Base-by-base conservation (phyloP, 805 yeast species). In the Candida bentonensis region DNA sequence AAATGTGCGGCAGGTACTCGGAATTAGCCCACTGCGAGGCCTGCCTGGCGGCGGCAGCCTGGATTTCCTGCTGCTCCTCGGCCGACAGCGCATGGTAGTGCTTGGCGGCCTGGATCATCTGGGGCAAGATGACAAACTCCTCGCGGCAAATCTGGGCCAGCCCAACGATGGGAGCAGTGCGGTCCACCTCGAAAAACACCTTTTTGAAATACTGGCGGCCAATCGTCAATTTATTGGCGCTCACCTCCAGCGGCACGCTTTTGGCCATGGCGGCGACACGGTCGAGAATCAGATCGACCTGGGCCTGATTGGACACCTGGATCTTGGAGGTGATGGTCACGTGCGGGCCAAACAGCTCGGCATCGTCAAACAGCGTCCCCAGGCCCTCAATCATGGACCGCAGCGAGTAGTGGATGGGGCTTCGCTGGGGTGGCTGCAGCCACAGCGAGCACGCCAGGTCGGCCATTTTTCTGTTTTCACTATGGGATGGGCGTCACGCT, bases 271-370 rank as follows among this genome's bases (percentile, higher is more conserved):
- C 79, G 11, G 70, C 59, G 45, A 82, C 66, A 43, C 78, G 69
- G 23, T 71, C 74, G 17, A 82, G 65, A 5, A 80, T 73, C 25
- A 69, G 66, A 48, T 73, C 73, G 1, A 77, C 80, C 46, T 79
- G 84, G 13, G 73, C 73, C 36, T 69, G 68, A 11, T 69, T 64
- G 22, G 66, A 59, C 22, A 79, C 63, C 1, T 60, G 64, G 25
- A 83, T 64, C 46, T 74, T 71, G n/a, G 85, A 70, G 2, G 86
- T 76, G 22, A 83, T 68, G 1, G 94, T 84, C 27, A 84, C 68
- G 56, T 83, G 94, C 2, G 94, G 94, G 49, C 75, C 82, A 52
- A 82, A 78, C 23, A 54, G 58, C 2, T 82, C 81, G 1, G 86
- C 77, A 43, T 77, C 80, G 9, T 82, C 82, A 54, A 83, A 81